Conservation (phyloP, 805 yeast genomes). For the Saturnispora kantuleensis region DNA sequence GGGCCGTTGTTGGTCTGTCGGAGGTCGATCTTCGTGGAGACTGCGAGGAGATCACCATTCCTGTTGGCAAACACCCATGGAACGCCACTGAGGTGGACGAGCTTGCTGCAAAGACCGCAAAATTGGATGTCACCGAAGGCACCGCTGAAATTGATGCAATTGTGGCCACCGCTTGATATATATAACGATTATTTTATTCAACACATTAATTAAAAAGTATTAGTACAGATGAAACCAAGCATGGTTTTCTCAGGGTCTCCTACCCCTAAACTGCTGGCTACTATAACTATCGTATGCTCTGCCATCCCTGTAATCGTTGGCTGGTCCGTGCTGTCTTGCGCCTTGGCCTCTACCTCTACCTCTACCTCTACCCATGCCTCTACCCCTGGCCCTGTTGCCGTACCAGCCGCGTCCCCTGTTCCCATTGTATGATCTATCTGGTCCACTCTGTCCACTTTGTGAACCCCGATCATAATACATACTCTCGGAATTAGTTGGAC, state of each 20-base stretch:
- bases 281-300: too few species aligned
- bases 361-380: too few species aligned
- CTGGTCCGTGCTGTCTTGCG: background rate
- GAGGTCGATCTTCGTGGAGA: slow-evolving; percentile 65
- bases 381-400: background rate
- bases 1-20: slow-evolving; percentile 66
- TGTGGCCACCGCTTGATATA: too few species aligned
- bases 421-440: background rate
- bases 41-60: slow-evolving; percentile 17
- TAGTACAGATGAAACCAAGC: too few species aligned
- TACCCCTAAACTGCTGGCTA: too few species aligned
- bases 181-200: too few species aligned
- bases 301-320: background rate
- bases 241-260: too few species aligned
- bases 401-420: slow-evolving; percentile 4
- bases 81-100: slow-evolving; percentile 6
- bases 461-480: background rate
- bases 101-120: slow-evolving; percentile 1
- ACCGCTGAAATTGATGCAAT: too few species aligned
- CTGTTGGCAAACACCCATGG: slow-evolving; percentile 25
- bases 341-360: slow-evolving; percentile 1
- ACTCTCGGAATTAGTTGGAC: too few species aligned
- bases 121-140: background rate
- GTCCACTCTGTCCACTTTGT: background rate
- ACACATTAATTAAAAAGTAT: too few species aligned